Evolutionary conservation across 306 rosid genomes (phyloP).

Genomic region (Quillaja saponaria): DNA sequence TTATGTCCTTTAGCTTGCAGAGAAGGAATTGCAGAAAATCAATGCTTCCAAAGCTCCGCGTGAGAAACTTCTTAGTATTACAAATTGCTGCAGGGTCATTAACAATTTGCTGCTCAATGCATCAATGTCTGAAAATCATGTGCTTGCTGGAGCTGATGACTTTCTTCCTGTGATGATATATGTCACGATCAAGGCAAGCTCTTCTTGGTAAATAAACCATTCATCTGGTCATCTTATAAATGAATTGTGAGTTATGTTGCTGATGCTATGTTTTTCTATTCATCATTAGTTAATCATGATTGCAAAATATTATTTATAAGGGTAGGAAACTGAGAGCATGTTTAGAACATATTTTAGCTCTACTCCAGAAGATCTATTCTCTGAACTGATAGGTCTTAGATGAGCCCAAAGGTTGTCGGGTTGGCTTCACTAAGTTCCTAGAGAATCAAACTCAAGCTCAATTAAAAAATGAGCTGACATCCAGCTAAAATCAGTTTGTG

Average conservation of each 20-base stretch:
- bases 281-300: conserved; percentile 1
- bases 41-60: conserved; percentile 72
- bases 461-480: background rate
- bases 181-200: conserved; percentile 83
- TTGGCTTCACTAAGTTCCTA: background rate
- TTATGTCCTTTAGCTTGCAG: conserved; percentile 54
- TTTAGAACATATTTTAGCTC: conserved; percentile 8
- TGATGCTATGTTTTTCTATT: background rate
- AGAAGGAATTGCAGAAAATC: conserved; percentile 65
- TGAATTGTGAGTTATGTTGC: conserved; percentile 7
- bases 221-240: conserved; percentile 25
- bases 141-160: conserved; percentile 74
- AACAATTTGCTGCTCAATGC: conserved; percentile 68
- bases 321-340: background rate
- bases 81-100: conserved; percentile 73
- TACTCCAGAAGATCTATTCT: background rate
- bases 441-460: background rate
- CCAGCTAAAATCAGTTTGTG: background rate
- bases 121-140: conserved; percentile 59
- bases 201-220: conserved; percentile 64
- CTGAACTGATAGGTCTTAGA: background rate
- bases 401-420: background rate
- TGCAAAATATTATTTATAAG: background rate
- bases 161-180: conserved; percentile 79
- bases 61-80: conserved; percentile 62